These are phyloP conservation scores for Blastobotrys malaysiensis DNA, from an alignment of 1,139 yeast genomes.

Conservation along the genomic window DNA sequence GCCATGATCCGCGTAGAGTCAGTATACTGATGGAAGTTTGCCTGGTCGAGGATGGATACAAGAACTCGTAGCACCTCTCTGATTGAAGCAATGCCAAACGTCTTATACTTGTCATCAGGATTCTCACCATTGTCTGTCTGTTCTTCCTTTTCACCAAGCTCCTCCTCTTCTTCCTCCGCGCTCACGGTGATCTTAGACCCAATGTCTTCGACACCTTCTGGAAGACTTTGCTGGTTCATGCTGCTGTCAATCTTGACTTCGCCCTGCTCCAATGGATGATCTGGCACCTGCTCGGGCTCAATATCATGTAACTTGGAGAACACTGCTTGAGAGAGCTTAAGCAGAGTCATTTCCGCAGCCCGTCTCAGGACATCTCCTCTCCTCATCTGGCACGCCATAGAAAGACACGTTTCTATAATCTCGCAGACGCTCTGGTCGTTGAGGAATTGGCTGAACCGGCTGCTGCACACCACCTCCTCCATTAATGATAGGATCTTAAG, in stretches of 20 bases:
- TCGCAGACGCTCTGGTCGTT: conserved; percentile 84
- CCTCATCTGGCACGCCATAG: conserved; percentile 88
- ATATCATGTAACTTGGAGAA: conserved; percentile 56
- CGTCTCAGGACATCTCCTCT: conserved; percentile 84
- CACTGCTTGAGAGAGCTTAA: conserved; percentile 56
- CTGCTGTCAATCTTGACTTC: conserved; percentile 9
- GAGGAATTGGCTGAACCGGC: conserved; percentile 57
- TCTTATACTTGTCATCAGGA: conserved; percentile 20
- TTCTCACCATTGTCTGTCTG: conserved; percentile 9
- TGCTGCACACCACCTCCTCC: conserved; percentile 50
- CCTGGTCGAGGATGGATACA: conserved; percentile 79
- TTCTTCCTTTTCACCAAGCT: conserved; percentile 2
- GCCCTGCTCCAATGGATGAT: conserved; percentile 17
- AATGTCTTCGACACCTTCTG: conserved; percentile 15
- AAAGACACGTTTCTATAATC: conserved; percentile 84
- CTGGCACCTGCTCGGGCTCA: conserved; percentile 43
- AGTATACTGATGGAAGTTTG: conserved; percentile 77
- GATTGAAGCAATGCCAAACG: conserved; percentile 64
- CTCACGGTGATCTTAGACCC: conserved; percentile 17
- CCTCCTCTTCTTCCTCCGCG: conserved; percentile 1
- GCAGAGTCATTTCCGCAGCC: conserved; percentile 85
- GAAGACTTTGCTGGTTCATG: conserved; percentile 3
- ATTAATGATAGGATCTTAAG: conserved; percentile 73
- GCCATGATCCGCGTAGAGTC: conserved; percentile 86
- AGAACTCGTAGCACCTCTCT: conserved; percentile 67